Evolutionary conservation across 768 basidiomycete genomes (phyloP).

Genomic region (Auriscalpium microsporum): DNA sequence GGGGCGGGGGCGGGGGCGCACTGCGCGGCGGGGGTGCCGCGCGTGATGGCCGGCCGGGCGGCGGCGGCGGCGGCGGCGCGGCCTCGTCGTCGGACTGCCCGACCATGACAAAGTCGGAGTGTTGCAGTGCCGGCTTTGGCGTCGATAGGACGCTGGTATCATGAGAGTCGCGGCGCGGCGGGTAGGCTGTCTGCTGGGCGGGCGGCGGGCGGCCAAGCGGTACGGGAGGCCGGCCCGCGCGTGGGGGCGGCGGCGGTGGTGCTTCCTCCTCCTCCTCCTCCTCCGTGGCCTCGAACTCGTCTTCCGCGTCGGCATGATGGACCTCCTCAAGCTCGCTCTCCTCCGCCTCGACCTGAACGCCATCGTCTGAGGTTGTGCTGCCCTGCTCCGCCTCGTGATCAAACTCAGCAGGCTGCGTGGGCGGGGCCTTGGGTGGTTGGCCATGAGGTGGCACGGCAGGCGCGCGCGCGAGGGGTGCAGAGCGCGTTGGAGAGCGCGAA

Average conservation of each 20-base stretch:
- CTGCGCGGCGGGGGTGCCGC: slow-evolving; percentile 29
- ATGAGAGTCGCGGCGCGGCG: slow-evolving; percentile 8
- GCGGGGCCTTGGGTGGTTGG: not conserved
- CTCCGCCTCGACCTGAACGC: slow-evolving; percentile 57
- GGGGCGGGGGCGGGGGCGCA: slow-evolving; percentile 26
- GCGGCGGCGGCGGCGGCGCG: slow-evolving; percentile 40
- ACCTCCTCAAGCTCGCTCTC: slow-evolving; percentile 71
- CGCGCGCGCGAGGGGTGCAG: slow-evolving; percentile 23
- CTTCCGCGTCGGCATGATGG: slow-evolving; percentile 33
- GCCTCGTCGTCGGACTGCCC: slow-evolving; percentile 22
- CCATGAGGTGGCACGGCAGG: slow-evolving; percentile 18
- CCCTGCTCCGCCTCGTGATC: slow-evolving; percentile 34
- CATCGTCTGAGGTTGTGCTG: slow-evolving; percentile 43
- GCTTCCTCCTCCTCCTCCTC: slow-evolving; percentile 37
- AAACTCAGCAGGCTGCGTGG: slow-evolving; percentile 30
- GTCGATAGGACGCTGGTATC: slow-evolving; percentile 12
- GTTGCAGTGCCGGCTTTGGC: slow-evolving; percentile 22
- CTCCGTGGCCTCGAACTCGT: slow-evolving; percentile 3
- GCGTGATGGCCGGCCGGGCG: slow-evolving; percentile 27
- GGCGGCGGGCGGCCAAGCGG: slow-evolving; percentile 14
- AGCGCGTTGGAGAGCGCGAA: slow-evolving; percentile 21
- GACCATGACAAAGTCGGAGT: slow-evolving; percentile 27
- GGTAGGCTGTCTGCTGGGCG: not conserved
- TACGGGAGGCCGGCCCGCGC: slow-evolving; percentile 18
- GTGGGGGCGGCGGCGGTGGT: slow-evolving; percentile 37